Base-by-base conservation (phyloP, 2,329 filamentous ascomycete genomes). In the Trichoderma asperellum region DNA sequence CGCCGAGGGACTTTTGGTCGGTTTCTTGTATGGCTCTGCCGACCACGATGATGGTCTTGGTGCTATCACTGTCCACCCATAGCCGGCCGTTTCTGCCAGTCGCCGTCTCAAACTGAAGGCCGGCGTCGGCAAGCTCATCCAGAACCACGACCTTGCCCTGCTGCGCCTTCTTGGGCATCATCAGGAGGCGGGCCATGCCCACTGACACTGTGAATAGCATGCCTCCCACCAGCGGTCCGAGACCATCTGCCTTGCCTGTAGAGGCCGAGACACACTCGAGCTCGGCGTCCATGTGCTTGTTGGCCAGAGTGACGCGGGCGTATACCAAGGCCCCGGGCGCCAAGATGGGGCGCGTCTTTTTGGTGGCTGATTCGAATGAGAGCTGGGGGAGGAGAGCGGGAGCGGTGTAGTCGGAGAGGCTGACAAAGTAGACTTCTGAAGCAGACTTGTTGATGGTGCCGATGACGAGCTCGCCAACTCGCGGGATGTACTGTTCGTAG, bases 41-140 rank as follows among this genome's bases (percentile, higher is more conserved):
- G 68, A 98, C 92, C 0, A 89, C 86, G 71, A 97, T 83, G 8
- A 94, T 90, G 37, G 89, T 89, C 81, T 87, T 91, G 47, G 91
- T 82, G 71, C 85, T 91, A 34, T 91, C 92, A 73, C 91, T 94
- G 76, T 95, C 90, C 16, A 98, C 92, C 94, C 96, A 98, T 27
- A 98, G 87, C 78, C 89, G 91, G 52, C 96, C 96, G 79, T 99
- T 99, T 76, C 93, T 88, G 21, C 96, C 96, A 10, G 97, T 92
- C 0, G 95, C 95, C 70, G 96, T 92, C 83, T 99, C 96, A 78
- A 98, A 99, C 24, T 92, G 89, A 16, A 97, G 81, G 66, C 93
- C 95, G 69, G 90, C 89, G 3, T 77, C 79, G 3, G 91, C 94
- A 16, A 98, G 82, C 76, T 93, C 92, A 72, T 97, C 92, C 68